These are phyloP conservation scores for Colletotrichum lini DNA, from an alignment of 2,329 filamentous ascomycete species.

Conservation along the genomic window DNA sequence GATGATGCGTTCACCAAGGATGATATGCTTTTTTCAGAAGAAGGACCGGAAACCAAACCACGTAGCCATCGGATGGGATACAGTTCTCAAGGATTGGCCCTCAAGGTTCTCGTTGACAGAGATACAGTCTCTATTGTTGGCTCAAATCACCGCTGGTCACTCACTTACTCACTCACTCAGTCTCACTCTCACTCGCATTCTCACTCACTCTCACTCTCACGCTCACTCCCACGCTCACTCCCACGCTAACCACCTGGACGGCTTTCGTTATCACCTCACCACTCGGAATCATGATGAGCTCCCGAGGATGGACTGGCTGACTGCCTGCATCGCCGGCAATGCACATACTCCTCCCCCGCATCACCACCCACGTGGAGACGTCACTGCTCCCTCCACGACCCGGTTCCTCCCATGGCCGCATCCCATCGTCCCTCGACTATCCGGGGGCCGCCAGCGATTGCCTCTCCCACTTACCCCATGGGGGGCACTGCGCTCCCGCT, in stretches of 20 bases:
- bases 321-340: background rate
- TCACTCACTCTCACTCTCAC: too few species aligned
- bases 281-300: background rate
- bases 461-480: constrained; percentile 37
- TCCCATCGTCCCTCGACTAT: constrained; percentile 2
- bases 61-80: too few species aligned
- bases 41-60: too few species aligned
- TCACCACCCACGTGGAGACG: constrained; percentile 8
- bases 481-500: constrained; percentile 36
- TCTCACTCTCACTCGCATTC: too few species aligned
- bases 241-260: background rate
- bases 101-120: too few species aligned
- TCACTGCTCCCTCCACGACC: constrained; percentile 24
- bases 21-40: too few species aligned
- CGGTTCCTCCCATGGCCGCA: constrained; percentile 36
- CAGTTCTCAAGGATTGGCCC: too few species aligned
- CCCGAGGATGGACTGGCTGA: background rate
- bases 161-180: too few species aligned
- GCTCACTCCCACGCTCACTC: too few species aligned
- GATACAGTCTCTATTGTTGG: too few species aligned
- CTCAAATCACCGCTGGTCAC: too few species aligned
- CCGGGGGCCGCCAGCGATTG: constrained; percentile 25
- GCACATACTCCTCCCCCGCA: constrained; percentile 3
- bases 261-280: background rate
- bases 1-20: too few species aligned